These are phyloP conservation scores for Tulasnella sp. DNA, from an alignment of 768 basidiomycete species.

Conservation along the genomic window DNA sequence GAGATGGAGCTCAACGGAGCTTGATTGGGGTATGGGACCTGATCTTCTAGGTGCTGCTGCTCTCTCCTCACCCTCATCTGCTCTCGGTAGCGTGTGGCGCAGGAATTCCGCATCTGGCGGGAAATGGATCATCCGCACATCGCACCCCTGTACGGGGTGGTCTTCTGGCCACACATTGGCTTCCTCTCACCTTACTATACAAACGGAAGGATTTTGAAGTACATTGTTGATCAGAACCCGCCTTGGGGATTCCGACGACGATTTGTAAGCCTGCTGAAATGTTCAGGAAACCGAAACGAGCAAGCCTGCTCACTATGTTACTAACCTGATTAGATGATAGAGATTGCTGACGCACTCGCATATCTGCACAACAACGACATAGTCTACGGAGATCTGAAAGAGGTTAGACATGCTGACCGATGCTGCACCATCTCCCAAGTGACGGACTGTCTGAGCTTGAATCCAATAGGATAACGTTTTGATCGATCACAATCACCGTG, in stretches of 20 bases:
- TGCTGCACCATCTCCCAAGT: neutral
- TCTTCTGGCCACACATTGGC: neutral
- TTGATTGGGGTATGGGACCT: too few species aligned
- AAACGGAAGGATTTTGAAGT: neutral
- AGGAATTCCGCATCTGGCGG: neutral
- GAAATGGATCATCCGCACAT: neutral
- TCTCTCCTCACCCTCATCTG: neutral
- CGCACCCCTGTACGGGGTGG: neutral
- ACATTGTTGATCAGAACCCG: neutral
- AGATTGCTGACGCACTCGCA: neutral
- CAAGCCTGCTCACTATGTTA: neutral
- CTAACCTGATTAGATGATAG: neutral
- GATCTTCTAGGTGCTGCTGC: too few species aligned
- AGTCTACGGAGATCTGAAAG: slow-evolving; percentile 13
- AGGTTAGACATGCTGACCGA: neutral
- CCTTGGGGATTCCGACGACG: neutral
- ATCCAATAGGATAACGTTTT: slow-evolving; percentile 9
- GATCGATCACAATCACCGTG: neutral
- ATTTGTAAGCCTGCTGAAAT: neutral
- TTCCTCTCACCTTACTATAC: slow-evolving; percentile 3
- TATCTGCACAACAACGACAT: neutral
- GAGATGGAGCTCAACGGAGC: too few species aligned
- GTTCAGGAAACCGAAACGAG: neutral
- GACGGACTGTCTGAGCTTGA: neutral
- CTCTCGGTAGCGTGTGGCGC: neutral